Percentiles rank a stretch among this genome's conserved stretches.
These are phyloP conservation scores for Saccharomyces hybrid DNA, from an alignment of 1,139 yeast genomes.

Conservation along the genomic window DNA sequence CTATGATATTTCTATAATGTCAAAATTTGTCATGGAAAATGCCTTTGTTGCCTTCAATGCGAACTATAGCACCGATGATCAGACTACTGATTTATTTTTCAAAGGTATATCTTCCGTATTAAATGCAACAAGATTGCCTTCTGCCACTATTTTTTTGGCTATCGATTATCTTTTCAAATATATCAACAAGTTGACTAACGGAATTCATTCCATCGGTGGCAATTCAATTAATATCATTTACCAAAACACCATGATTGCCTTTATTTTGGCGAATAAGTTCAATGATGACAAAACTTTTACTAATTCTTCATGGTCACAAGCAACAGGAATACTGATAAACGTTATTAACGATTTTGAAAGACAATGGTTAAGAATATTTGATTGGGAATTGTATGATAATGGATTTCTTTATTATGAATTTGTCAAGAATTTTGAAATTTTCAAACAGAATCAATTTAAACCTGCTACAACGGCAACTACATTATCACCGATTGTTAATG, in stretches of 20 bases:
- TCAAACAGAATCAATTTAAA: conserved; percentile 8
- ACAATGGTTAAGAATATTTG: conserved; percentile 50
- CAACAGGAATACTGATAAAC: conserved; percentile 66
- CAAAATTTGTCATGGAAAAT: conserved; percentile 48
- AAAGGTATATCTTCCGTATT: conserved; percentile 60
- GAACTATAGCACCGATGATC: conserved; percentile 4
- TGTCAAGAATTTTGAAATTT: conserved; percentile 20
- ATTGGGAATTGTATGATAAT: conserved; percentile 34
- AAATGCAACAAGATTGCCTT: conserved; percentile 84
- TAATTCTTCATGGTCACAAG: conserved; percentile 91
- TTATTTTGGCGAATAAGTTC: conserved; percentile 84
- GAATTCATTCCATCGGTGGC: conserved; percentile 28
- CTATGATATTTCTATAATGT: conserved; percentile 70
- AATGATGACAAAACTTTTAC: conserved; percentile 96
- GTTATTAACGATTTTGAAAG: conserved; percentile 62
- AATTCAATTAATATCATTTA: conserved; percentile 43
- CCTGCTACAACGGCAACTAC: conserved; percentile 7
- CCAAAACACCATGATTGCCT: conserved; percentile 56
- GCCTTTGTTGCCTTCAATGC: conserved; percentile 49
- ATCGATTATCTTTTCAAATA: conserved; percentile 54
- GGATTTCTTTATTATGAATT: conserved; percentile 28
- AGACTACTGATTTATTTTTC: conserved; percentile 50
- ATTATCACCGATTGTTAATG: conserved; percentile 7
- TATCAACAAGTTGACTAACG: conserved; percentile 35
- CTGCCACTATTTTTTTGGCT: conserved; percentile 69